These are phyloP conservation scores for Neospermospora avenae DNA, from an alignment of 2,329 filamentous ascomycete genomes.

Conservation along the genomic window DNA sequence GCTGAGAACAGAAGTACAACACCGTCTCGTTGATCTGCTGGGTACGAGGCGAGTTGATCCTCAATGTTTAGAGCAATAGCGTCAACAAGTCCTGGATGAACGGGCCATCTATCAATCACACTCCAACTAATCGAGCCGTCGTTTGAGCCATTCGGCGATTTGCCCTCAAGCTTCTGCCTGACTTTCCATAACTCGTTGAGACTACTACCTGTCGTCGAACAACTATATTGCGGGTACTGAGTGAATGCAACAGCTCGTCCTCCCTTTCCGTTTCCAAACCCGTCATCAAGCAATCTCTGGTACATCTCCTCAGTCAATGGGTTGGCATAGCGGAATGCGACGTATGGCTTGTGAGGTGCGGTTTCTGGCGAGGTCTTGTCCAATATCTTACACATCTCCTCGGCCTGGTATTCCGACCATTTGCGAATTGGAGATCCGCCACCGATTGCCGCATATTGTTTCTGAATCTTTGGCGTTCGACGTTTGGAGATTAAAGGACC, in stretches of 20 bases:
- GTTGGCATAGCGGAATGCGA: constrained; percentile 92
- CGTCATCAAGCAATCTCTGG: constrained; percentile 74
- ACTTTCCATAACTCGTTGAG: constrained; percentile 98
- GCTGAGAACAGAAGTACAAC: constrained; percentile 92
- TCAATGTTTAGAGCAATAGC: constrained; percentile 93
- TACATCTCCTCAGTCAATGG: constrained; percentile 96
- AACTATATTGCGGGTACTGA: constrained; percentile 98
- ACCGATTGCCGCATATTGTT: constrained; percentile 93
- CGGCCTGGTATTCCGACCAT: constrained; percentile 93
- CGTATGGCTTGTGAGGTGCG: constrained; percentile 94
- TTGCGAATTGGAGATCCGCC: constrained; percentile 97
- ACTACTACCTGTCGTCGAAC: constrained; percentile 93
- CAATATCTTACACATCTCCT: constrained; percentile 95
- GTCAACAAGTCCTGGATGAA: constrained; percentile 84
- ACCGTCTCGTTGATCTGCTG: constrained; percentile 71
- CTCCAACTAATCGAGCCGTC: constrained; percentile 86
- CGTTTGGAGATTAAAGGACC: constrained; percentile 82
- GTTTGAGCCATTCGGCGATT: constrained; percentile 47
- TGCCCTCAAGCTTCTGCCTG: constrained; percentile 83
- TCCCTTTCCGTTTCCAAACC: constrained; percentile 85
- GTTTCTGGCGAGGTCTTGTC: constrained; percentile 89
- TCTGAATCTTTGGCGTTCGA: constrained; percentile 91
- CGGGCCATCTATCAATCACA: constrained; percentile 96
- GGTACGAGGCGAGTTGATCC: constrained; percentile 77
- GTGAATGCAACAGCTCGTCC: constrained; percentile 95